Base-by-base conservation (phyloP, 148 eudicot species). In the Fagopyrum esculentum region DNA sequence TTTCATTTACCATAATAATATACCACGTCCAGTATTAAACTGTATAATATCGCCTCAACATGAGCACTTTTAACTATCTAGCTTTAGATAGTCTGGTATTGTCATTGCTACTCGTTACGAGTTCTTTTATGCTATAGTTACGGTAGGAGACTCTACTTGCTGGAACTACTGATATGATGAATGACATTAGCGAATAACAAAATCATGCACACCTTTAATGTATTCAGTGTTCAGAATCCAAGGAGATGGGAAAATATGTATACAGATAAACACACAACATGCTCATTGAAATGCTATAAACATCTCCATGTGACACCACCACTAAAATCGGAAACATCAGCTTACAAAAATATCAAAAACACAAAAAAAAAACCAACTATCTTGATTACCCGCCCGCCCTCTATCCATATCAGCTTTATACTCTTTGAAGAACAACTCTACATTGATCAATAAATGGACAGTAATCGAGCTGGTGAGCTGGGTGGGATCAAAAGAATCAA, bases 401-500 rank as follows among this genome's bases (percentile, higher is more conserved):
- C 13, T 15, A 19, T n/a, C 17, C 59, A 54, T 19, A 57, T 57
- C 66, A 60, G 66, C 66, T 22, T 22, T 60, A 60, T 60, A 26
- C 9, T 60, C 66, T 60, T 60, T 60, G 66, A 60, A 26, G 40
- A 26, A 26, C 12, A 60, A 60, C 30, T 60, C 66, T 60, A 60
- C 40, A 60, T 22, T 2, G 13, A 60, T 1, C 66, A 1, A 60
- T 12, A 60, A 26, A 60, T 1, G 66, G 66, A n/a, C 22, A 22
- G 5, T 5, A 60, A 60, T 16, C 43, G 66, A 60, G 66, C 66
- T 26, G 40, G 40, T 7, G 66, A 60, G 66, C 66, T 40, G 22
- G 63, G 29, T 26, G 66, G 66, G 66, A 7, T 22, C 66, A 60
- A 60, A 60, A 60, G 66, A 60, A 60, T 60, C 30, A 60, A 3